A percentile compares a stretch with the other conserved stretches of the same genome.
Evolutionary conservation across 805 yeast species (phyloP).

Genomic region (Candida vaughaniae): DNA sequence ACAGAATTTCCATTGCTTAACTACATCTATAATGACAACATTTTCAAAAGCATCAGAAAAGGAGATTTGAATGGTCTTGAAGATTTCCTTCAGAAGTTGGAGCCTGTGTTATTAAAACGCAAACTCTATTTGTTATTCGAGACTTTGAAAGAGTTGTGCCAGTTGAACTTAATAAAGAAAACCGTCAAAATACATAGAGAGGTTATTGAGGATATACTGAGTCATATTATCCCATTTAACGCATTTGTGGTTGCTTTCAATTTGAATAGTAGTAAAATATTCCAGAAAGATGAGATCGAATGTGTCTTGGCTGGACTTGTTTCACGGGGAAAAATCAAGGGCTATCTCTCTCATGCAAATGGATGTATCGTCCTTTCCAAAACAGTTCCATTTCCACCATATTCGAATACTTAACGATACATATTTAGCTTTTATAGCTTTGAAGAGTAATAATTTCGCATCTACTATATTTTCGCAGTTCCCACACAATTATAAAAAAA

Average conservation of each 20-base stretch:
- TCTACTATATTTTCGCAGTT: too few species aligned
- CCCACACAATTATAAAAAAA: too few species aligned
- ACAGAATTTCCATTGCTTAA: constrained; percentile 39
- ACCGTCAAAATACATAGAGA: constrained; percentile 21
- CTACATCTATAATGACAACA: constrained; percentile 41
- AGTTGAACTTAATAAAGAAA: constrained; percentile 50
- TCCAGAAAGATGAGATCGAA: constrained; percentile 56
- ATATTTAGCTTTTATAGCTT: too few species aligned
- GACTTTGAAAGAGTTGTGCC: constrained; percentile 49
- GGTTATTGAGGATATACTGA: constrained; percentile 18
- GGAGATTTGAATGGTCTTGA: constrained; percentile 63
- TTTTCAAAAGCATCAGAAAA: constrained; percentile 45
- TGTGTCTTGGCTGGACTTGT: constrained; percentile 69
- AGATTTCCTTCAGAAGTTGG: constrained; percentile 40
- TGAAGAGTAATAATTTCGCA: too few species aligned
- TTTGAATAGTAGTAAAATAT: constrained; percentile 19
- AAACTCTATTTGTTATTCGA: constrained; percentile 62
- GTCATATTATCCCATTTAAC: constrained; percentile 39
- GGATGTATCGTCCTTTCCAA: constrained; percentile 74
- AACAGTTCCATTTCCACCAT: constrained; percentile 54
- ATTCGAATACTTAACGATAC: neutral
- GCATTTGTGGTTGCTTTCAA: constrained; percentile 47
- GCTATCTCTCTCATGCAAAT: constrained; percentile 77
- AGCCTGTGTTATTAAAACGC: constrained; percentile 51
- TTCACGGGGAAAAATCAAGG: constrained; percentile 60